Evolutionary conservation across 2,329 filamentous ascomycete genomes (phyloP), one percentile per base, ranked within the genome.

Genomic region (Dactylellina cionopaga): DNA sequence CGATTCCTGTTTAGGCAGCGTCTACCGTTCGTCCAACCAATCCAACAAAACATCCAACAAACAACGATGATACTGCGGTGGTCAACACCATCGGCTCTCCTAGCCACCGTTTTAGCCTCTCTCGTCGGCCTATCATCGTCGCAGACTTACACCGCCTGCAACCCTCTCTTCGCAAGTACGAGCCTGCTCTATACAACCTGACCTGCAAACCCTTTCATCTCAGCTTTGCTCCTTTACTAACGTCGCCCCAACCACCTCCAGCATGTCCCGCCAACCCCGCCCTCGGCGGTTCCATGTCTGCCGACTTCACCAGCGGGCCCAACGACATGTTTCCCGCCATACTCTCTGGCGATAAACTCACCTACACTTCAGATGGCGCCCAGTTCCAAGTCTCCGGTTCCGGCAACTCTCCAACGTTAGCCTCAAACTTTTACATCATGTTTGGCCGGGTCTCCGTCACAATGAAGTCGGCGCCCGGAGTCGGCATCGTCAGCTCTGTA

Each of bases 371-470:
- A 64, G 86, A 93, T 79, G 95, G 95, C 69, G 93, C 86, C 24
- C 87, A 86, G 13, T 96, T 99, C 80, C 92, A 91, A 24, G 89
- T 99, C 56, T 81, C 87, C 56, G 83, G 88, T 78, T 85, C 88
- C 54, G 93, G 94, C 65, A 92, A 99, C 79, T 87, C 92, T 2
- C 95, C 95, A 0, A 90, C 94, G 80, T 87, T 99, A 73, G 86
- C 86, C 75, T 96, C 92, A 73, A 87, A 95, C 78, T 98, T 96
- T 87, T 98, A 97, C 84, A 96, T 99, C 83, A 98, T 99, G 95
- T 99, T 97, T 80, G 95, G 95, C 76, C 90, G 89, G 75, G 91
- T 97, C 78, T 90, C 96, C 75, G 87, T 93, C 76, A 89, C 87
- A 29, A 85, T 97, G 83, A 93, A 94, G 81, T 88, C 92, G 24